Percentiles rank a stretch among this genome's conserved stretches.
These are phyloP conservation scores for Collybiopsis luxurians DNA, from an alignment of 768 basidiomycete genomes.

Conservation along the genomic window DNA sequence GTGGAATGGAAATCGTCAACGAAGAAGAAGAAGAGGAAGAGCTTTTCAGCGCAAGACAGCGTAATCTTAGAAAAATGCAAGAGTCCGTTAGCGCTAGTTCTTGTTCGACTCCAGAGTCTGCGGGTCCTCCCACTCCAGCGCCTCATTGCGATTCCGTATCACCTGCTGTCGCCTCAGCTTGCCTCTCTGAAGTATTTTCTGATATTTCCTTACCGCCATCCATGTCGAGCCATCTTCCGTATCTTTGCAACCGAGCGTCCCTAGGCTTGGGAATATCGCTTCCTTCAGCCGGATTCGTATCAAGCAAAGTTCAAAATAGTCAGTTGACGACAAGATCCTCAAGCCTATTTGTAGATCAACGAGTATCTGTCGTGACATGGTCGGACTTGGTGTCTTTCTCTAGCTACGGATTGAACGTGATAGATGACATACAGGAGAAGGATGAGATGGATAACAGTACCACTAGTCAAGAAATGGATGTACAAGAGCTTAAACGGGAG, in stretches of 20 bases:
- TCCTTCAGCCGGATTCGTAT: neutral
- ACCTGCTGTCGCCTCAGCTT: neutral
- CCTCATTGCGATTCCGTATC: neutral
- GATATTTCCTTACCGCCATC: neutral
- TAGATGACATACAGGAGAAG: neutral
- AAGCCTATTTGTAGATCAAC: neutral
- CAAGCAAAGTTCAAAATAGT: neutral
- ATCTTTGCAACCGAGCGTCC: neutral
- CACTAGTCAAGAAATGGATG: no score
- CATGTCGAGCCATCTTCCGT: neutral
- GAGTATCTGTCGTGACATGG: conserved; percentile 5
- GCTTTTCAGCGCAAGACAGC: neutral
- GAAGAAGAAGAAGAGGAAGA: conserved; percentile 9
- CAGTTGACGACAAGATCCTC: neutral
- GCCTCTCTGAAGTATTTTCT: neutral
- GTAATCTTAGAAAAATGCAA: neutral
- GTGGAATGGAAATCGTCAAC: conserved; percentile 8
- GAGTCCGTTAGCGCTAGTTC: neutral
- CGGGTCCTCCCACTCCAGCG: neutral
- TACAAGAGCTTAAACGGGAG: no score
- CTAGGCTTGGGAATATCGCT: neutral
- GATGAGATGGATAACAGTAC: neutral
- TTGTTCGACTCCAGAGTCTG: neutral
- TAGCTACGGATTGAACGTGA: neutral
- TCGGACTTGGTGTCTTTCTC: conserved; percentile 8